Base-by-base conservation (phyloP, 2,329 filamentous ascomycete genomes). In the Xylaria multiplex region DNA sequence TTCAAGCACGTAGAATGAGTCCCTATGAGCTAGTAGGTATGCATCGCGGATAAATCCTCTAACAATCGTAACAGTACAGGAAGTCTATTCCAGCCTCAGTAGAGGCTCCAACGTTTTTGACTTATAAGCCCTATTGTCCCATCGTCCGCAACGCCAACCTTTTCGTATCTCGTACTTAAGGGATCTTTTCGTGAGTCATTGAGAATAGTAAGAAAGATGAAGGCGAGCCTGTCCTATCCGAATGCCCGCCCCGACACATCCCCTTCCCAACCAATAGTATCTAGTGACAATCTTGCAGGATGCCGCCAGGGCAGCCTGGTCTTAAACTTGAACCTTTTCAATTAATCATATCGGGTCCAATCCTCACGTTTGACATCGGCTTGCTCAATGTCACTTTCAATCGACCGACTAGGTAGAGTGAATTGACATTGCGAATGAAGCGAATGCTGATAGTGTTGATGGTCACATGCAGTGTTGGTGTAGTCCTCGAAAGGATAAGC, bases 281-380 rank as follows among this genome's bases (percentile, higher is more conserved):
- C 30, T 16, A 42, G 49, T 35, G 40, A 46, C 19, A 11, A 19
- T 53, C 7, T 9, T 24, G 27, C 35, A 14, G 24, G 5, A 24
- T 58, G 48, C 14, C 19, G 35, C 40, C 9, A 7, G 42, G 42
- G 48, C 54, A 14, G 32, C 42, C 27, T 57, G 32, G 24, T 9
- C 19, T 16, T 11, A 11, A 3, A 30, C 2, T 27, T 16, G 1
- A 32, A 54, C 19, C 3, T 9, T 37, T 2, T 7, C 32, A 16
- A 49, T 63, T 22, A 3, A 88, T 90, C 4, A 84, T 85, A 73
- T 35, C 69, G 45, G 32, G 77, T 77, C 76, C 77, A 78, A 2
- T 76, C 70, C 64, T 80, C 79, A 24, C 75, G 75, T 70, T 81
- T 81, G 52, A 81, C 73, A 45, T 74, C 65, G n/a, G 72, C 64